phyloP scores from a whole-genome alignment of 2,329 filamentous ascomycete species.

The Huntiella abstrusa region DNA sequence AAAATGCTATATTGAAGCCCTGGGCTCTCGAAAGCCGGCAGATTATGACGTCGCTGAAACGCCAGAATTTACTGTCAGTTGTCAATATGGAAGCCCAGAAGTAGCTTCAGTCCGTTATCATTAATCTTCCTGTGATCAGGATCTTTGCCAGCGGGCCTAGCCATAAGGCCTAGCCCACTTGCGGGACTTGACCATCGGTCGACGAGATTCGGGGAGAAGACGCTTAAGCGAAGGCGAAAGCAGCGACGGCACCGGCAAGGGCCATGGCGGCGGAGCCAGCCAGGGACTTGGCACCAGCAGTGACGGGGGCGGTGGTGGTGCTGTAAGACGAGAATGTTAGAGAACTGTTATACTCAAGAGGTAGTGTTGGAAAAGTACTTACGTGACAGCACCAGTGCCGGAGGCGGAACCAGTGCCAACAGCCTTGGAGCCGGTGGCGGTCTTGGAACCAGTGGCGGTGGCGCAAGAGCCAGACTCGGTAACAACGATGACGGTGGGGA shows the following conservation, averaged over 20 bases:
- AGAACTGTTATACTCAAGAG: background rate
- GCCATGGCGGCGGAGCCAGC: constrained; percentile 35
- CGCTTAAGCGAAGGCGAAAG: constrained; percentile 35
- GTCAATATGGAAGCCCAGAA: constrained; percentile 11
- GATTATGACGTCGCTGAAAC: constrained; percentile 1
- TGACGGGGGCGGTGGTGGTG: constrained; percentile 21
- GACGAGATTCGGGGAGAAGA: constrained; percentile 10
- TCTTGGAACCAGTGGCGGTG: constrained; percentile 14
- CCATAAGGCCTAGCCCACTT: background rate
- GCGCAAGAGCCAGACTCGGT: constrained; percentile 24
- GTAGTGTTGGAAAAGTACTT: constrained; percentile 12
- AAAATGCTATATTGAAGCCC: constrained; percentile 12
- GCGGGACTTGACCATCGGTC: background rate
- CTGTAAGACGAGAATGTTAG: constrained; percentile 13
- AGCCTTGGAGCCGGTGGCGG: constrained; percentile 17
- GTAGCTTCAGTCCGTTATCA: constrained; percentile 8
- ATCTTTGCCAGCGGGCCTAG: background rate
- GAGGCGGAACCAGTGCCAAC: constrained; percentile 27
- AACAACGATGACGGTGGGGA: constrained; percentile 31
- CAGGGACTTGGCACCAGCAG: constrained; percentile 33
- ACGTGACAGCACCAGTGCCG: constrained; percentile 22
- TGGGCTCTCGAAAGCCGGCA: constrained; percentile 6
- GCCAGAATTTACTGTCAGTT: constrained; percentile 8
- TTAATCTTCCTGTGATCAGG: background rate
- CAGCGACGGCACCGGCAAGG: constrained; percentile 34